Evolutionary conservation across 306 rosid species (phyloP).

Genomic region (Purshia tridentata): DNA sequence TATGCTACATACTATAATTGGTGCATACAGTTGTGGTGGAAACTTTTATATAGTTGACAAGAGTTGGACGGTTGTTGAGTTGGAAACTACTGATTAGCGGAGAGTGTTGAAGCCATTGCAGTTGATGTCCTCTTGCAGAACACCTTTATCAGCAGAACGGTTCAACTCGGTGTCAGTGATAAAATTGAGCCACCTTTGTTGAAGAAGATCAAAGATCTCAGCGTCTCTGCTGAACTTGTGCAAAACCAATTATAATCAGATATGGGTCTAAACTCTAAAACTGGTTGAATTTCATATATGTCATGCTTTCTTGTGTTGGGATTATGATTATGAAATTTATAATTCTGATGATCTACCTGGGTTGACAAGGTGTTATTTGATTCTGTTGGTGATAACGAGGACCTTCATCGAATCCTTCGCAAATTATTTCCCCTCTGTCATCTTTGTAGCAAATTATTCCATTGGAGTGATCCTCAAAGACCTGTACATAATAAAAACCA

Average conservation of each 20-base stretch:
- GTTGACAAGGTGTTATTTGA: conserved; percentile 37
- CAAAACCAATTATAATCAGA: conserved; percentile 7
- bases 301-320: neutral
- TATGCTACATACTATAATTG: neutral
- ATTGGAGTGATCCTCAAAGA: conserved; percentile 70
- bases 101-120: conserved; percentile 59
- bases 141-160: conserved; percentile 44
- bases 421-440: conserved; percentile 75
- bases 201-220: conserved; percentile 57
- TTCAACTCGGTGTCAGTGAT: conserved; percentile 52
- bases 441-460: conserved; percentile 84
- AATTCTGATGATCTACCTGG: conserved; percentile 39
- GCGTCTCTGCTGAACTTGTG: conserved; percentile 49
- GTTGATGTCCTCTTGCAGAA: conserved; percentile 52
- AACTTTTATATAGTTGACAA: conserved; percentile 24
- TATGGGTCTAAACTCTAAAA: neutral
- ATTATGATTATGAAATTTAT: neutral
- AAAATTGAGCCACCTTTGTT: conserved; percentile 57
- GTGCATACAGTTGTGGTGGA: neutral
- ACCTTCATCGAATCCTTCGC: conserved; percentile 94
- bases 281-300: neutral
- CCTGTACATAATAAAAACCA: conserved; percentile 37
- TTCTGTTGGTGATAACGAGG: conserved; percentile 60
- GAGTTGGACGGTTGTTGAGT: conserved; percentile 1
- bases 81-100: conserved; percentile 24